Evolutionary conservation across 805 yeast genomes (phyloP), one percentile per base, ranked within the genome.

Genomic region (Yamadazyma philogaea): DNA sequence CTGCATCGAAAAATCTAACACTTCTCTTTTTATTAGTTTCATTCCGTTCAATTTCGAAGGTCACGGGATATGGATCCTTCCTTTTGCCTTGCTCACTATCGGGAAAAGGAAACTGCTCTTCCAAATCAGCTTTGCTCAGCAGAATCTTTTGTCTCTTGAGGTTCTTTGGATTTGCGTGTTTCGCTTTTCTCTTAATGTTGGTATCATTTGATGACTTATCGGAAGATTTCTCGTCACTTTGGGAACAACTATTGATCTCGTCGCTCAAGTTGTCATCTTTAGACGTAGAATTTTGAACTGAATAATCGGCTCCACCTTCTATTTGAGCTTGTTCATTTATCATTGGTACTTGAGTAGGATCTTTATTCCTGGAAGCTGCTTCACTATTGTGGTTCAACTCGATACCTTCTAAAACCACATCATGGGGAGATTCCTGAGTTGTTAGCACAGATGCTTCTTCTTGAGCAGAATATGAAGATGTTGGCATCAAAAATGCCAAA

Each of bases 1-100:
- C 51, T 3, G 72, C 72, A 46, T 62, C 63, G 19, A 50, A 34
- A 7, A 40, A 34, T 14, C 30, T 34, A 7, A 34, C 8, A 28
- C 21, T 34, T 2, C 28, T 18, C 3, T 30, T 34, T n/a, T 40
- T 20, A 16, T 20, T 18, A 6, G 27, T 22, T 10, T 41, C 31
- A 7, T 30, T 40, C 11, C n/a, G n/a, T 20, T 31, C 30, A 4
- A 7, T 27, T 5, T 15, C 12, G 3, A 19, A 47, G 2, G 27
- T 27, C 24, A 32, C 20, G 1, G 10, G n/a, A 16, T 19, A 14
- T n/a, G 31, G 16, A 7, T 15, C 21, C 7, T 8, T 7, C 18
- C 18, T 39, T 19, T 14, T 22, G 7, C 34, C 39, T 7, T 36
- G 30, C 22, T 36, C 39, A 6, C 38, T 32, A 31, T 31, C 45